These are phyloP conservation scores for Kwoniella bestiolae DNA, from an alignment of 768 basidiomycete species.

Conservation along the genomic window DNA sequence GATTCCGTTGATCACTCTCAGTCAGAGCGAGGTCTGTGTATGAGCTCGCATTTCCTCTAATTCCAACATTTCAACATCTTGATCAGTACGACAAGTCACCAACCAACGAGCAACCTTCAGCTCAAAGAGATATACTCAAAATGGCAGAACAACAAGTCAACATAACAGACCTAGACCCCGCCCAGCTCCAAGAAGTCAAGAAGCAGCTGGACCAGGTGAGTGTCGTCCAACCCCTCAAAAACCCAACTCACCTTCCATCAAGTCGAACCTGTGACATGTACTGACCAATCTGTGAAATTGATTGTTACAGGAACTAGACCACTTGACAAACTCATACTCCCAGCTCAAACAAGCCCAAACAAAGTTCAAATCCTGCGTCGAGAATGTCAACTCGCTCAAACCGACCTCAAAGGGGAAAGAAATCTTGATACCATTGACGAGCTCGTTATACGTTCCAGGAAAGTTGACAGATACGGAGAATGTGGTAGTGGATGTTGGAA, in stretches of 20 bases:
- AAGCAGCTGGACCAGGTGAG: constrained; percentile 88
- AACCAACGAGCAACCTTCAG: too few species aligned
- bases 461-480: constrained; percentile 79
- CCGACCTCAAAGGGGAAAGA: constrained; percentile 72
- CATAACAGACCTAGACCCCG: constrained; percentile 78
- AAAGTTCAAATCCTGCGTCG: constrained; percentile 86
- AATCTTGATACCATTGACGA: constrained; percentile 88
- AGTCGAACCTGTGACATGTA: neutral
- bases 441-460: constrained; percentile 93
- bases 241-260: neutral
- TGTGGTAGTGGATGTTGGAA: constrained; percentile 93
- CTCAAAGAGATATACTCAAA: neutral
- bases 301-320: constrained; percentile 75
- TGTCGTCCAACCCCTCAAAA: too few species aligned
- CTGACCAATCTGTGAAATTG: neutral
- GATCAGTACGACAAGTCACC: too few species aligned
- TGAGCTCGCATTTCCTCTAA: too few species aligned
- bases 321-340: constrained; percentile 86
- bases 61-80: too few species aligned
- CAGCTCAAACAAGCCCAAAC: constrained; percentile 91
- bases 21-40: too few species aligned
- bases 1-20: constrained; percentile 15
- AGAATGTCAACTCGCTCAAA: constrained; percentile 76
- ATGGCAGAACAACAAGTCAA: constrained; percentile 70
- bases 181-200: constrained; percentile 85